Evolutionary conservation across 148 eudicot genomes (phyloP).

Genomic region (Simmondsia chinensis): DNA sequence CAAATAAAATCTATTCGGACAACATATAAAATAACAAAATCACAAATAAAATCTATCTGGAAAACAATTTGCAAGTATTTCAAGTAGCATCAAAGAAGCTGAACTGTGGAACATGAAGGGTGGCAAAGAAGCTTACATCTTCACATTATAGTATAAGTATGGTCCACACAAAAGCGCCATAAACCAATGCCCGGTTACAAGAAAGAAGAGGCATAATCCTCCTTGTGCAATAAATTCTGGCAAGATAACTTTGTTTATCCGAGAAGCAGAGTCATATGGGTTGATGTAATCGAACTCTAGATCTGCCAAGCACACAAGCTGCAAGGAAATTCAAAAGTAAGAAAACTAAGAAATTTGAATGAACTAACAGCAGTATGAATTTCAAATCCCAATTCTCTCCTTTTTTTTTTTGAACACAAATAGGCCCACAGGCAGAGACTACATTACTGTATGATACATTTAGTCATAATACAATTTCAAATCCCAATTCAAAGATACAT

Average conservation of each 20-base stretch:
- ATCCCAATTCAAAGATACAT: no score
- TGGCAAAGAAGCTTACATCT: constrained; percentile 51
- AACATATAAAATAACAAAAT: background rate
- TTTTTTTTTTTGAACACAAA: no score
- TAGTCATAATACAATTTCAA: no score
- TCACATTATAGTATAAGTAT: constrained; percentile 76
- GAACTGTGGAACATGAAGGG: background rate
- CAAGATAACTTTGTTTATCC: constrained; percentile 65
- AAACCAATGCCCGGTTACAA: constrained; percentile 86
- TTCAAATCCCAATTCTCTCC: no score
- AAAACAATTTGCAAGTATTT: background rate
- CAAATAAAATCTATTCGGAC: background rate
- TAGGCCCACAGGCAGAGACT: no score
- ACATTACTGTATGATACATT: no score
- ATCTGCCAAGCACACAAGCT: constrained; percentile 97
- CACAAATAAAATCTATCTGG: background rate
- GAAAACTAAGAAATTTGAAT: no score
- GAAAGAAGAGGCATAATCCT: constrained; percentile 56
- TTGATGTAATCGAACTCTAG: constrained; percentile 94
- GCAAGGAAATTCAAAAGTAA: constrained; percentile 28
- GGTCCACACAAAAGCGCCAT: constrained; percentile 75
- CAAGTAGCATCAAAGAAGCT: background rate
- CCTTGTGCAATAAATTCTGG: constrained; percentile 80
- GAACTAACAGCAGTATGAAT: no score
- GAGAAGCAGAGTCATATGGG: constrained; percentile 84